A percentile compares a stretch with the other conserved stretches of the same genome.
These are phyloP conservation scores for Hygrocybe coccinea DNA, from an alignment of 768 basidiomycete species.

Conservation along the genomic window DNA sequence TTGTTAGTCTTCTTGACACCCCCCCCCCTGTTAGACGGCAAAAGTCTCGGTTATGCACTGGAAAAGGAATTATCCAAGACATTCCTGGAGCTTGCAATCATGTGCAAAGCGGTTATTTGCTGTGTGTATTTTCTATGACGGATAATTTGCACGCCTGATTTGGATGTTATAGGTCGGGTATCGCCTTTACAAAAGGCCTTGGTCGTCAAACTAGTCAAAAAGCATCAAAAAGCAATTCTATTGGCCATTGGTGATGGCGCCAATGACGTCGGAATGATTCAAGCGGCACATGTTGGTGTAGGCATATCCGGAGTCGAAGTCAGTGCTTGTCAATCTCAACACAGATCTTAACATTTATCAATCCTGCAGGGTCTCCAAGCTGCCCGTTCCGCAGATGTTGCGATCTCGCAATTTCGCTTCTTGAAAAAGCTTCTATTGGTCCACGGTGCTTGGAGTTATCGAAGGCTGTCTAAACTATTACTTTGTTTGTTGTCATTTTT, in stretches of 20 bases:
- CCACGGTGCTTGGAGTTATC: conserved; percentile 98
- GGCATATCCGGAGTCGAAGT: conserved; percentile 98
- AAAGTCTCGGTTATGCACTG: conserved; percentile 86
- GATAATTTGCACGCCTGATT: conserved; percentile 3
- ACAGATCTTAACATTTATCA: neutral
- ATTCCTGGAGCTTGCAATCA: conserved; percentile 91
- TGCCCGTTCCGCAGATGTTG: conserved; percentile 93
- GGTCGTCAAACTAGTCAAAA: conserved; percentile 98
- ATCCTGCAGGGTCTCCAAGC: conserved; percentile 83
- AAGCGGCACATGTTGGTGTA: conserved; percentile 95
- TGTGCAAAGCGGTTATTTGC: conserved; percentile 99
- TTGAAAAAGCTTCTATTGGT: conserved; percentile 93
- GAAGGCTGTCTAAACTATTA: conserved; percentile 89
- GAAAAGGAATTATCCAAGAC: conserved; percentile 87
- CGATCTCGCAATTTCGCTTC: conserved; percentile 96
- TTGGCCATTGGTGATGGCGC: conserved; percentile 97
- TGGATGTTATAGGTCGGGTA: conserved; percentile 68
- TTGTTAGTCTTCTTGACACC: conserved; percentile 4
- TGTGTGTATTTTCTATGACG: conserved; percentile 50
- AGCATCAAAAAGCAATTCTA: conserved; percentile 88
- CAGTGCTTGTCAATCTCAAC: conserved; percentile 10
- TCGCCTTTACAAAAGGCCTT: conserved; percentile 96
- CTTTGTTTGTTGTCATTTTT: conserved; percentile 61
- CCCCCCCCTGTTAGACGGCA: conserved; percentile 63
- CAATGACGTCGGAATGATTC: conserved; percentile 99